A percentile compares a stretch with the other conserved stretches of the same genome.
Evolutionary conservation across 2,329 filamentous ascomycete species (phyloP).

Genomic region (Beauveria brongniartii): DNA sequence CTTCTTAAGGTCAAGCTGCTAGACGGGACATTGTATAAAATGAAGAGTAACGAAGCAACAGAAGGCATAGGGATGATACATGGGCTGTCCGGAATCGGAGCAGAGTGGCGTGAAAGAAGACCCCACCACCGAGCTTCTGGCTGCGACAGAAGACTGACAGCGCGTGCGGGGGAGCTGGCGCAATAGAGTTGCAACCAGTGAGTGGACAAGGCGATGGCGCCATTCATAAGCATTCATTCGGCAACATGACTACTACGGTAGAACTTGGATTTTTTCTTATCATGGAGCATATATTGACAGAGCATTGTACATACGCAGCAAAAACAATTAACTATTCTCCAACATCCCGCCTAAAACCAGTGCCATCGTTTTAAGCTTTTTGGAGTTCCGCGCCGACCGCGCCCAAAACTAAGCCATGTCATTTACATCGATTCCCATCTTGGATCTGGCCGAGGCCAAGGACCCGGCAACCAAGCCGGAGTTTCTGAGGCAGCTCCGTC

Average conservation of each 20-base stretch:
- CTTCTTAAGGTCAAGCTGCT: slow-evolving; percentile 9
- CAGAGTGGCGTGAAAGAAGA: background rate
- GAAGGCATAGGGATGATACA: slow-evolving; percentile 12
- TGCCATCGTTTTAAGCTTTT: background rate
- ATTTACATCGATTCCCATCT: slow-evolving; percentile 68
- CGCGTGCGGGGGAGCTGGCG: background rate
- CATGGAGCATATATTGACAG: background rate
- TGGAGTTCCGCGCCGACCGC: background rate
- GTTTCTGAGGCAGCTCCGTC: slow-evolving; percentile 63
- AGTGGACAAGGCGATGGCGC: slow-evolving; percentile 10
- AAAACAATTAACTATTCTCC: background rate
- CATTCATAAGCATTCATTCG: slow-evolving; percentile 6
- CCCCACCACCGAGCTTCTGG: background rate
- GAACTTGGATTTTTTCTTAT: slow-evolving; percentile 2
- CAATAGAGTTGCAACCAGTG: slow-evolving; percentile 6
- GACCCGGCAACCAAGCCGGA: slow-evolving; percentile 58
- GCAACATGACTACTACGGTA: background rate
- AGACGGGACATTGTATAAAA: background rate
- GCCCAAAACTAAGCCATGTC: slow-evolving; percentile 37
- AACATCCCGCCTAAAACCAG: background rate
- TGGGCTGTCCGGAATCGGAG: background rate
- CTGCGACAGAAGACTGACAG: background rate
- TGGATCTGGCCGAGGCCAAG: slow-evolving; percentile 63
- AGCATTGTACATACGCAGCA: slow-evolving; percentile 8
- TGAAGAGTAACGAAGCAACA: background rate